phyloP scores from a whole-genome alignment of 2,329 filamentous ascomycete species.

The Sarocladium oryzae region DNA sequence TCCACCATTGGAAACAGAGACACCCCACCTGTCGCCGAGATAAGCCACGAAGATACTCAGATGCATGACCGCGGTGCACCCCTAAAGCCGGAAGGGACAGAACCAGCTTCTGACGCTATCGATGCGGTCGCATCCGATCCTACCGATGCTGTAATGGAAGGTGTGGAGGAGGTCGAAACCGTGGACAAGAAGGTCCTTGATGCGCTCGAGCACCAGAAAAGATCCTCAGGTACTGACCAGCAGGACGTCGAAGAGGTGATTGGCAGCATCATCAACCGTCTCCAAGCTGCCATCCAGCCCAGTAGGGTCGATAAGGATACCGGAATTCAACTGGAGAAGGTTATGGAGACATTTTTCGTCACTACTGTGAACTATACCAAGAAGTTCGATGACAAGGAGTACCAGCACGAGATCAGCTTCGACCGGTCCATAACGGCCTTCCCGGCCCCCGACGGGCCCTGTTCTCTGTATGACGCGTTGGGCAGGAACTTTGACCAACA shows the following conservation, averaged over 20 bases:
- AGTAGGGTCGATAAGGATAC: conserved; percentile 52
- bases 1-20: conserved; percentile 17
- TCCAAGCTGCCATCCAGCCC: conserved; percentile 81
- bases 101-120: not conserved
- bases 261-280: conserved; percentile 80
- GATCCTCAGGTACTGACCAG: conserved; percentile 57
- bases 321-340: conserved; percentile 73
- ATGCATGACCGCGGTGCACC: not conserved
- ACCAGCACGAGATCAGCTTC: conserved; percentile 41
- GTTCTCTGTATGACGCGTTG: conserved; percentile 75
- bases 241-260: conserved; percentile 97
- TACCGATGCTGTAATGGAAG: conserved; percentile 18
- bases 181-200: conserved; percentile 40
- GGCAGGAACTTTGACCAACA: conserved; percentile 81
- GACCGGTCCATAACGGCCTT: conserved; percentile 59
- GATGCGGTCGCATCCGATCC: conserved; percentile 4
- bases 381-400: conserved; percentile 39
- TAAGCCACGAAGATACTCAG: conserved; percentile 7
- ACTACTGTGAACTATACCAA: conserved; percentile 54
- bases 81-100: not conserved
- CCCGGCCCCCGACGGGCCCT: conserved; percentile 39
- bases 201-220: conserved; percentile 38
- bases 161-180: conserved; percentile 2
- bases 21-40: conserved; percentile 12
- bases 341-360: conserved; percentile 66